phyloP scores from a whole-genome alignment of 1,284 basidiomycete genomes.

The Hypsizygus ulmarius region DNA sequence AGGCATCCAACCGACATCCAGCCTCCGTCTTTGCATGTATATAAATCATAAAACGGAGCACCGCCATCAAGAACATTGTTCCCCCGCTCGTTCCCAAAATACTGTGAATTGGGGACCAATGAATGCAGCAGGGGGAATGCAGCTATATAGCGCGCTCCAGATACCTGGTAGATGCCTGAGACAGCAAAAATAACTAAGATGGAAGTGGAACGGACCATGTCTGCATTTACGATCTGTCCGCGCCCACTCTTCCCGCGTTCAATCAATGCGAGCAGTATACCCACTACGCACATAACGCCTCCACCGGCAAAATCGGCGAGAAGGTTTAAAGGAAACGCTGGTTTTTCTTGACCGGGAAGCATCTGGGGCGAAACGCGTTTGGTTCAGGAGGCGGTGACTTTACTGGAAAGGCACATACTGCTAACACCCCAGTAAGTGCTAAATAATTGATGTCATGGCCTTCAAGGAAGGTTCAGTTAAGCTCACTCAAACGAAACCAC shows the following conservation, averaged over 20 bases:
- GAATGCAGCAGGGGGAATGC: slow-evolving; percentile 65
- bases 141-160: slow-evolving; percentile 75
- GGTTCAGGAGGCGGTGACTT: background rate
- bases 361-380: slow-evolving; percentile 40
- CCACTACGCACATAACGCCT: slow-evolving; percentile 69
- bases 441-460: slow-evolving; percentile 87
- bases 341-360: slow-evolving; percentile 67
- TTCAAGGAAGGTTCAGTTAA: slow-evolving; percentile 24
- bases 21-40: slow-evolving; percentile 67
- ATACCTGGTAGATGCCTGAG: slow-evolving; percentile 48
- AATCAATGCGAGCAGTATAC: slow-evolving; percentile 74
- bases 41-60: slow-evolving; percentile 77
- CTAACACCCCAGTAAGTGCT: slow-evolving; percentile 76
- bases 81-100: slow-evolving; percentile 50
- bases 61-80: slow-evolving; percentile 73
- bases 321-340: slow-evolving; percentile 73
- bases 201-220: slow-evolving; percentile 61
- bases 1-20: slow-evolving; percentile 79
- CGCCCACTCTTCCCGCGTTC: slow-evolving; percentile 61
- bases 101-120: slow-evolving; percentile 33
- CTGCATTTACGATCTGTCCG: slow-evolving; percentile 74
- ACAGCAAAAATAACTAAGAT: background rate
- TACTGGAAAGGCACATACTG: slow-evolving; percentile 41
- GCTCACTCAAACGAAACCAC: background rate
- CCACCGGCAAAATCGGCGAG: slow-evolving; percentile 85